phyloP scores from a whole-genome alignment of 306 rosid species.

The Corylus avellana region DNA sequence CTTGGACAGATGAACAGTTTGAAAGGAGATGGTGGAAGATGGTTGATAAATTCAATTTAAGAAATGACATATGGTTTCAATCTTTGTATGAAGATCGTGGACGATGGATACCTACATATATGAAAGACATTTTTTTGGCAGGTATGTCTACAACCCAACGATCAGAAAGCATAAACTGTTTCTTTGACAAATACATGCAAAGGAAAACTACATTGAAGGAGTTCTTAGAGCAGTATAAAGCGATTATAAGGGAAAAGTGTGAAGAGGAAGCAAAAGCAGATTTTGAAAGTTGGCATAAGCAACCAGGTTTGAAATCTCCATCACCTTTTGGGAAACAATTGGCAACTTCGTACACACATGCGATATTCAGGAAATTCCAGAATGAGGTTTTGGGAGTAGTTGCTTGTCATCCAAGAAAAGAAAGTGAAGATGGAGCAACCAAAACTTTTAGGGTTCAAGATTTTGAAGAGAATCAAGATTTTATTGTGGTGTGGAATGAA shows the following conservation, averaged over 20 bases:
- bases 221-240: slow-evolving; percentile 38
- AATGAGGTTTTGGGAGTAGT: slow-evolving; percentile 57
- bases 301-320: slow-evolving; percentile 50
- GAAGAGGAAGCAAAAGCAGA: slow-evolving; percentile 52
- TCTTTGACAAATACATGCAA: slow-evolving; percentile 46
- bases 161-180: slow-evolving; percentile 37
- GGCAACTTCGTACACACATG: slow-evolving; percentile 37
- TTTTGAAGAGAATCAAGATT: slow-evolving; percentile 42
- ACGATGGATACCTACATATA: slow-evolving; percentile 42
- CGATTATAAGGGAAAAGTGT: slow-evolving; percentile 31
- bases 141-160: slow-evolving; percentile 43
- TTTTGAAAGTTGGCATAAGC: slow-evolving; percentile 49
- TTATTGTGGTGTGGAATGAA: slow-evolving; percentile 47
- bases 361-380: slow-evolving; percentile 49
- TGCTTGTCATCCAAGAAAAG: slow-evolving; percentile 56
- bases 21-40: slow-evolving; percentile 47
- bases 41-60: slow-evolving; percentile 39
- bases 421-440: slow-evolving; percentile 32
- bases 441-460: slow-evolving; percentile 44
- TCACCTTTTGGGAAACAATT: slow-evolving; percentile 54
- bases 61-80: slow-evolving; percentile 37
- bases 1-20: slow-evolving; percentile 46
- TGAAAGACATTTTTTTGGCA: slow-evolving; percentile 39
- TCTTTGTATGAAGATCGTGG: slow-evolving; percentile 43
- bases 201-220: slow-evolving; percentile 45